phyloP scores from a whole-genome alignment of 352 stramenopile genomes.

The Phytophthora colocasiae region DNA sequence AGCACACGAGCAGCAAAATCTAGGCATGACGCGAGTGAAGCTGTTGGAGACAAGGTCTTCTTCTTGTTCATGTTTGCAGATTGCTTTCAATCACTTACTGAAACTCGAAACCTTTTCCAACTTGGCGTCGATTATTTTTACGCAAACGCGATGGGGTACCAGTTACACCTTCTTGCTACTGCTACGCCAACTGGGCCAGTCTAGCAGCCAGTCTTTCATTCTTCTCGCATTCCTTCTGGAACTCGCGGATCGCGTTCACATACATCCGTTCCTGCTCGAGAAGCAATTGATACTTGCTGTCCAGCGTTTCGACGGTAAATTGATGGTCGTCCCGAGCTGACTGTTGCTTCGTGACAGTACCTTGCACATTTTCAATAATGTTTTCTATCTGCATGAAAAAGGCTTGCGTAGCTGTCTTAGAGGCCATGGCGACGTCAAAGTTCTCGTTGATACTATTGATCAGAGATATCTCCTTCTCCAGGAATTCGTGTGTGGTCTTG shows the following conservation, averaged over 20 bases:
- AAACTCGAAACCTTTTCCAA: constrained; percentile 9
- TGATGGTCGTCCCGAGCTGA: constrained; percentile 50
- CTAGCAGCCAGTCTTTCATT: constrained; percentile 69
- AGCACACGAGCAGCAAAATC: constrained; percentile 54
- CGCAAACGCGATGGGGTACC: constrained; percentile 14
- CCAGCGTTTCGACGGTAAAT: constrained; percentile 58
- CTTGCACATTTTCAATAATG: constrained; percentile 72
- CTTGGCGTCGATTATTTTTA: constrained; percentile 38
- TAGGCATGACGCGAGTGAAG: constrained; percentile 54
- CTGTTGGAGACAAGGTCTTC: constrained; percentile 30
- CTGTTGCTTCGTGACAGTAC: constrained; percentile 64
- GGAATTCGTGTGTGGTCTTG: constrained; percentile 79
- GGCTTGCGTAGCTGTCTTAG: constrained; percentile 60
- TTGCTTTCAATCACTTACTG: neutral
- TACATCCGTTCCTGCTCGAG: constrained; percentile 84
- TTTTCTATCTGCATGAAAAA: constrained; percentile 84
- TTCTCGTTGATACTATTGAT: constrained; percentile 88
- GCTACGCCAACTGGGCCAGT: constrained; percentile 18
- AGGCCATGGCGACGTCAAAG: constrained; percentile 81
- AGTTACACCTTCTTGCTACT: constrained; percentile 11
- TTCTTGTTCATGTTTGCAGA: constrained; percentile 37
- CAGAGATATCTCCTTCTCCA: constrained; percentile 89
- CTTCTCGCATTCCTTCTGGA: constrained; percentile 90
- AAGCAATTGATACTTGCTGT: constrained; percentile 82
- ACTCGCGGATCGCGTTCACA: constrained; percentile 85